phyloP scores from a whole-genome alignment of 176 grass and related monocot species.

The Dendrocalamus sinicus region DNA sequence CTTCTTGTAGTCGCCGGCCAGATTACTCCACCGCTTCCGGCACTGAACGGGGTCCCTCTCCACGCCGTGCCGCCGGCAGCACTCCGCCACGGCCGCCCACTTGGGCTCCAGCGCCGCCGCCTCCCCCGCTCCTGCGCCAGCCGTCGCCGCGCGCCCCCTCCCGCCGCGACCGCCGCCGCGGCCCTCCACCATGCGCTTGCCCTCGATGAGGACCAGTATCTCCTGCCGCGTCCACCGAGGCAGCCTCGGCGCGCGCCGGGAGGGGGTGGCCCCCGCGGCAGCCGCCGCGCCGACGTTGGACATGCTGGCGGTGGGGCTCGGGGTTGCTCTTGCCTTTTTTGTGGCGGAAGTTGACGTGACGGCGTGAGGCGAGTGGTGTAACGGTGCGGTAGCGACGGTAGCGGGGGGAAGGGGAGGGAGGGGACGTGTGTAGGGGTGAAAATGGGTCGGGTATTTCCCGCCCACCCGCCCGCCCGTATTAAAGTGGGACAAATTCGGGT shows the following conservation, averaged over 20 bases:
- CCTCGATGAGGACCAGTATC: constrained; percentile 93
- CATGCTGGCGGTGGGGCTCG: constrained; percentile 43
- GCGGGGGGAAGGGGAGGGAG: background rate
- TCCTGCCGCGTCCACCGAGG: constrained; percentile 94
- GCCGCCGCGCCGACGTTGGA: constrained; percentile 60
- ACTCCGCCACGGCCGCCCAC: constrained; percentile 86
- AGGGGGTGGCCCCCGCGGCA: constrained; percentile 21
- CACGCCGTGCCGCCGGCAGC: constrained; percentile 82
- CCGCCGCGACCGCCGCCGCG: constrained; percentile 55
- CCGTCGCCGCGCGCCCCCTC: constrained; percentile 38
- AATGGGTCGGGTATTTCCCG: no score
- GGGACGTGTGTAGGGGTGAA: constrained; percentile 37
- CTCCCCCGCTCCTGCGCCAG: background rate
- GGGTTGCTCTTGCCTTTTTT: constrained; percentile 31
- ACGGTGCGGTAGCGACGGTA: constrained; percentile 47
- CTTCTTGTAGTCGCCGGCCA: constrained; percentile 97
- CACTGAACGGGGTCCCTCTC: constrained; percentile 87
- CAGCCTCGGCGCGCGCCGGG: constrained; percentile 64
- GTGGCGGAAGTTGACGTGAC: constrained; percentile 56
- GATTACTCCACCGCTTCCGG: constrained; percentile 97
- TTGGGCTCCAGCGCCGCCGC: constrained; percentile 70
- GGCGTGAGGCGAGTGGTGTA: constrained; percentile 54
- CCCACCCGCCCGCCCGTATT: no score
- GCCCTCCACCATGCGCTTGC: constrained; percentile 78
- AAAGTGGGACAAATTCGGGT: no score